Evolutionary conservation across 805 yeast species (phyloP).

Genomic region (Starmerella sp.): DNA sequence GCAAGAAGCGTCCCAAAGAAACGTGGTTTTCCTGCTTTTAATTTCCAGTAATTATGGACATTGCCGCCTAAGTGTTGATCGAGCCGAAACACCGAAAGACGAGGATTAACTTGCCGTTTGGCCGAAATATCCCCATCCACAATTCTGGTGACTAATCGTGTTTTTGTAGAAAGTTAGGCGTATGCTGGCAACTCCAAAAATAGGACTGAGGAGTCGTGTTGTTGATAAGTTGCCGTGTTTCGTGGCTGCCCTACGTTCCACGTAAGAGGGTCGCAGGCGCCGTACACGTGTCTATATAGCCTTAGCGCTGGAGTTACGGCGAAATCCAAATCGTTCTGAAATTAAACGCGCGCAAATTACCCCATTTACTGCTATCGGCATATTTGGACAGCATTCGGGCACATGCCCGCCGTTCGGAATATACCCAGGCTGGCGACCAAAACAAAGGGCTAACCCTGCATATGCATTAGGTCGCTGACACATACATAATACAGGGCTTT

Average conservation of each 20-base stretch:
- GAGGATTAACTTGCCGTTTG: neutral
- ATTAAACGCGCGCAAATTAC: neutral
- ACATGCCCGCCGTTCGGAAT: neutral
- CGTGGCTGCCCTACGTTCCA: neutral
- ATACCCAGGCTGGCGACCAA: constrained; percentile 4
- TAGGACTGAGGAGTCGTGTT: neutral
- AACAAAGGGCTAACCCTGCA: constrained; percentile 14
- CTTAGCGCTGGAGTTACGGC: too few species aligned
- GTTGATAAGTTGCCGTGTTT: neutral
- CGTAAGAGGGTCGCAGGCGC: neutral
- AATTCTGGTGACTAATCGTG: neutral
- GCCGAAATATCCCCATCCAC: neutral
- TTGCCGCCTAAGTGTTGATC: too few species aligned
- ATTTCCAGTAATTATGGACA: too few species aligned
- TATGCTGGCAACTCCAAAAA: neutral
- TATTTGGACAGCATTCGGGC: neutral
- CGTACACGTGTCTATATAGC: too few species aligned
- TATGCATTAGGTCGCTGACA: constrained; percentile 13
- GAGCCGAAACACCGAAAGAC: neutral
- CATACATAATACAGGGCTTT: constrained; percentile 8
- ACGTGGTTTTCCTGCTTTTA: too few species aligned
- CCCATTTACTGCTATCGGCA: neutral
- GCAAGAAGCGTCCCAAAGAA: too few species aligned
- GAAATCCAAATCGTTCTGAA: too few species aligned
- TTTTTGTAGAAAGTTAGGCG: neutral